A percentile compares a stretch with the other conserved stretches of the same genome.
Conservation (phyloP, 2,329 filamentous ascomycete genomes). For the Hymenoscyphus albidus region DNA sequence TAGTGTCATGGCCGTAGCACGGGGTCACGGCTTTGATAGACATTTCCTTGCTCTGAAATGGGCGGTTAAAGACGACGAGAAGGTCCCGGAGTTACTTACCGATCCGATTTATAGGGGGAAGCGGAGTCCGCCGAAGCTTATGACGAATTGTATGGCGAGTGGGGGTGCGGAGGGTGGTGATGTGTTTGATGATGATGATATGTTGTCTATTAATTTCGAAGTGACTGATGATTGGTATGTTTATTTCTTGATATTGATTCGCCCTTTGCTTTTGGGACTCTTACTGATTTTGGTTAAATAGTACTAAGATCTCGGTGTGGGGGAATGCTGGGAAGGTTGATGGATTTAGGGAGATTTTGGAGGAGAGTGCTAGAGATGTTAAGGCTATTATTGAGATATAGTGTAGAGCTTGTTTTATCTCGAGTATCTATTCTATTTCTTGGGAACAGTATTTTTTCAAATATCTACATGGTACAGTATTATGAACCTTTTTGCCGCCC, state of each 20-base stretch:
- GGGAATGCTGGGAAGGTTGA: not conserved
- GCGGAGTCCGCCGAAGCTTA: not conserved
- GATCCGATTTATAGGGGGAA: not conserved
- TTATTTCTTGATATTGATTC: not conserved
- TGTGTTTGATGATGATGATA: not conserved
- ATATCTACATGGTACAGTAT: too few species aligned
- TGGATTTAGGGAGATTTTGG: not conserved
- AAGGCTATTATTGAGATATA: constrained; percentile 5
- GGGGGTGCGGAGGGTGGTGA: not conserved
- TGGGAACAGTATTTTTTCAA: too few species aligned
- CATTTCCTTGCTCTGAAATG: constrained; percentile 1
- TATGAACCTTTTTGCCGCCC: too few species aligned
- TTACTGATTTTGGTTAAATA: not conserved
- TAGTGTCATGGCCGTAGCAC: not conserved
- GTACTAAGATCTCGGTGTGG: not conserved
- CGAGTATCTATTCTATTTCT: too few species aligned
- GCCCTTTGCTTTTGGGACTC: not conserved
- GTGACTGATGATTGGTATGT: not conserved
- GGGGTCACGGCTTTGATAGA: constrained; percentile 1
- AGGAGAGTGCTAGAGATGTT: constrained; percentile 6
- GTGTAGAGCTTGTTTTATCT: too few species aligned
- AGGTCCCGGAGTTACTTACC: not conserved
- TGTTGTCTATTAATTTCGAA: not conserved
- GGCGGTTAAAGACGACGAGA: not conserved
- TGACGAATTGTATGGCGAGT: not conserved